Evolutionary conservation across 2,329 filamentous ascomycete species (phyloP).

Genomic region (Xylaria sp.): DNA sequence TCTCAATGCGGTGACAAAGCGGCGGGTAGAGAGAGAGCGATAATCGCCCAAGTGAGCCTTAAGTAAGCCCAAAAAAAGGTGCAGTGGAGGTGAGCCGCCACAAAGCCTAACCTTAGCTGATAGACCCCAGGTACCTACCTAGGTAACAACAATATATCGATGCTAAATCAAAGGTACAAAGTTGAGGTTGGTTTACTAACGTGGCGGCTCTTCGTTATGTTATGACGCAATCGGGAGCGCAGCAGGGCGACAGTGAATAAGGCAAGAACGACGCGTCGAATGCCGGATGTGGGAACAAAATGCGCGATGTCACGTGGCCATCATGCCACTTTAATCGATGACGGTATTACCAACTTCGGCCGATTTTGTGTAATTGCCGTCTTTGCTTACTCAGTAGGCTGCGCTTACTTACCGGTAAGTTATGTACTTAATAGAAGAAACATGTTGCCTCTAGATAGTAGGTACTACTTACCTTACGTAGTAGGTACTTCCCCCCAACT

Average conservation of each 20-base stretch:
- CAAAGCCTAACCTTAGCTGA: too few relatives aligned
- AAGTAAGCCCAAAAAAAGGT: too few relatives aligned
- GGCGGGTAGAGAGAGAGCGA: neutral
- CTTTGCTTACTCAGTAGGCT: too few relatives aligned
- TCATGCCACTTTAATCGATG: slow-evolving; percentile 18
- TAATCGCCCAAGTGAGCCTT: too few relatives aligned
- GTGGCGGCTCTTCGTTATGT: neutral
- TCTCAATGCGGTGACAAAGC: neutral
- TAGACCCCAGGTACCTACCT: too few relatives aligned
- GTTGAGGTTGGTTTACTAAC: neutral
- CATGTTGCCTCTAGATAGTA: too few relatives aligned
- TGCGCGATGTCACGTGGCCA: slow-evolving; percentile 46
- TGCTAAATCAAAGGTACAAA: neutral
- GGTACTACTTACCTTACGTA: too few relatives aligned
- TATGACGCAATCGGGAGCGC: slow-evolving; percentile 2
- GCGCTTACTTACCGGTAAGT: too few relatives aligned
- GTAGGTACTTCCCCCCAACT: too few relatives aligned
- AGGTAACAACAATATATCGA: neutral
- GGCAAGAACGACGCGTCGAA: slow-evolving; percentile 26
- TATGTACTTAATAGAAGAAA: too few relatives aligned
- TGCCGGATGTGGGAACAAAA: slow-evolving; percentile 13
- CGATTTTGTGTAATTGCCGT: too few relatives aligned
- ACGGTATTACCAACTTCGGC: neutral
- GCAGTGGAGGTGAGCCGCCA: too few relatives aligned
- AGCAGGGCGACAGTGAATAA: neutral